These are phyloP conservation scores for Purshia tridentata DNA, from an alignment of 306 rosid genomes.

Conservation along the genomic window DNA sequence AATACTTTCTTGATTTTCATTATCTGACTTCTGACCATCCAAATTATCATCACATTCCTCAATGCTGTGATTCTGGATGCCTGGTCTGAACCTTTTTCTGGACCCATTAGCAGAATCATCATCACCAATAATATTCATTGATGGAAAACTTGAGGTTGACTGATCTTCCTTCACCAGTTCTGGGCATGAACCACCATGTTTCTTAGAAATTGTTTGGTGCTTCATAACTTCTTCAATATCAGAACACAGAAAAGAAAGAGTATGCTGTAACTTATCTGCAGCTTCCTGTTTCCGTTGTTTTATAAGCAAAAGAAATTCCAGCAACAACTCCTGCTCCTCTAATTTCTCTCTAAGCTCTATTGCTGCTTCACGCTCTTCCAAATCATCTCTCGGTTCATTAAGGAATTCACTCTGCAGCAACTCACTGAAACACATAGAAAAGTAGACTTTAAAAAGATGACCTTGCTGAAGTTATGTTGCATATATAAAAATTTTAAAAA, in stretches of 20 bases:
- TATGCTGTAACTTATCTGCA: constrained; percentile 74
- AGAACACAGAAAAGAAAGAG: constrained; percentile 74
- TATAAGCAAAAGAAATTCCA: constrained; percentile 75
- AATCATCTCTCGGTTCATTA: constrained; percentile 70
- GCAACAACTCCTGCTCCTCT: constrained; percentile 82
- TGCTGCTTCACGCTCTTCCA: constrained; percentile 88
- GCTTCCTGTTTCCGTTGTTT: constrained; percentile 78
- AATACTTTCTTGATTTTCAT: constrained; percentile 41
- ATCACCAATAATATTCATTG: constrained; percentile 44
- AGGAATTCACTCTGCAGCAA: constrained; percentile 82
- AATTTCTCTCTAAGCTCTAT: constrained; percentile 71
- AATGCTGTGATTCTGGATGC: constrained; percentile 26
- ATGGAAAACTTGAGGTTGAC: constrained; percentile 60
- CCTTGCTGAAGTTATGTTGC: constrained; percentile 3
- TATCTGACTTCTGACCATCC: constrained; percentile 37
- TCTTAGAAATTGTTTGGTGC: constrained; percentile 60
- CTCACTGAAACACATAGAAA: constrained; percentile 60
- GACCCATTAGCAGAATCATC: constrained; percentile 65
- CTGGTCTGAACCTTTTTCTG: constrained; percentile 75
- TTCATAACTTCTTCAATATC: constrained; percentile 84
- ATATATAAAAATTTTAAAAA: neutral
- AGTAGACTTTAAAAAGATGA: constrained; percentile 19
- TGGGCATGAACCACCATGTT: constrained; percentile 42
- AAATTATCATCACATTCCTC: constrained; percentile 69
- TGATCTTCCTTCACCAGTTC: constrained; percentile 47